These are phyloP conservation scores for Zea mays DNA, from an alignment of 176 grass and related monocot genomes.

Conservation along the genomic window Zm-B73-REFERENCE-NAM-5.0 NC_050105.1:72466501-72467000, in stretches of 20 bases:
- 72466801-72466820: neutral
- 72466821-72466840: neutral
- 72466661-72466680: constrained; percentile 5
- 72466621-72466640: constrained; percentile 29
- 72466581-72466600: neutral
- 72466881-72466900: constrained; percentile 6
- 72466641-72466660: neutral
- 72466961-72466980: neutral
- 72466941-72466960: neutral
- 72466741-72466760: constrained; percentile 6
- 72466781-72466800: constrained; percentile 1
- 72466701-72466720: constrained; percentile 15
- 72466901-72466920: neutral
- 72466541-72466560: neutral
- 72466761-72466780: neutral
- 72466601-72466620: neutral
- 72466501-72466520: neutral
- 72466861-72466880: neutral
- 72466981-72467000: neutral
- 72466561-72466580: too few relatives aligned
- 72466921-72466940: neutral
- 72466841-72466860: neutral
- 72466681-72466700: constrained; percentile 43
- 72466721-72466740: neutral
- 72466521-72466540: too few relatives aligned